These are phyloP conservation scores for Plectosphaerella sp. DNA, from an alignment of 2,329 filamentous ascomycete genomes.

Conservation along the genomic window DNA sequence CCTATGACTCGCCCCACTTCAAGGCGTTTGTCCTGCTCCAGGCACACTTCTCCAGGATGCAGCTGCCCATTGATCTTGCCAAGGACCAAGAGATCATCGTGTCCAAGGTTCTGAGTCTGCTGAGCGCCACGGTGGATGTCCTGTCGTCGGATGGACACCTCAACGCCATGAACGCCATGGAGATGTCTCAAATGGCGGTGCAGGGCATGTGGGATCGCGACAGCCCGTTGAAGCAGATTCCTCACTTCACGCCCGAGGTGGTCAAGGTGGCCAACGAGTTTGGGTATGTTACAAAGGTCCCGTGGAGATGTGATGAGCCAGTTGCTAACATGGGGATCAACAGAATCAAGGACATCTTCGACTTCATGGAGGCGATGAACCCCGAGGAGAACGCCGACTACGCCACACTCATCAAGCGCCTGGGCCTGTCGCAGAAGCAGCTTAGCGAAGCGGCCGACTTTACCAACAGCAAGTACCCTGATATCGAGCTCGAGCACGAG, in stretches of 20 bases:
- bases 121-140: slow-evolving; percentile 91
- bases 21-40: slow-evolving; percentile 97
- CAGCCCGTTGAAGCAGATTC: slow-evolving; percentile 94
- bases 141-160: slow-evolving; percentile 92
- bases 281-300: slow-evolving; percentile 49
- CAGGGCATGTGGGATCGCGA: slow-evolving; percentile 99
- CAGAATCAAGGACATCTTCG: slow-evolving; percentile 88
- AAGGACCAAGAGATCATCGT: slow-evolving; percentile 93
- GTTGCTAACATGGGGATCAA: slow-evolving; percentile 23
- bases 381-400: slow-evolving; percentile 87
- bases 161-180: slow-evolving; percentile 98
- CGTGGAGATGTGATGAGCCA: background rate
- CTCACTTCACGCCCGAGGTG: slow-evolving; percentile 81
- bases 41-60: slow-evolving; percentile 96
- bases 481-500: slow-evolving; percentile 86
- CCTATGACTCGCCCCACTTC: slow-evolving; percentile 93
- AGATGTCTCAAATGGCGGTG: slow-evolving; percentile 98
- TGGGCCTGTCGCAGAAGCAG: slow-evolving; percentile 77
- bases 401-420: slow-evolving; percentile 67
- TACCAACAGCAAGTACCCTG: slow-evolving; percentile 94
- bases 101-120: slow-evolving; percentile 76
- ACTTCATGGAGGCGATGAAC: slow-evolving; percentile 99
- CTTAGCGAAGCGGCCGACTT: slow-evolving; percentile 87
- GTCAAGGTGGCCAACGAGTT: slow-evolving; percentile 79
- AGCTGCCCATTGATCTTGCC: slow-evolving; percentile 88